phyloP scores from a whole-genome alignment of 192 early-diverging fungal species.

The Backusella sp. region DNA sequence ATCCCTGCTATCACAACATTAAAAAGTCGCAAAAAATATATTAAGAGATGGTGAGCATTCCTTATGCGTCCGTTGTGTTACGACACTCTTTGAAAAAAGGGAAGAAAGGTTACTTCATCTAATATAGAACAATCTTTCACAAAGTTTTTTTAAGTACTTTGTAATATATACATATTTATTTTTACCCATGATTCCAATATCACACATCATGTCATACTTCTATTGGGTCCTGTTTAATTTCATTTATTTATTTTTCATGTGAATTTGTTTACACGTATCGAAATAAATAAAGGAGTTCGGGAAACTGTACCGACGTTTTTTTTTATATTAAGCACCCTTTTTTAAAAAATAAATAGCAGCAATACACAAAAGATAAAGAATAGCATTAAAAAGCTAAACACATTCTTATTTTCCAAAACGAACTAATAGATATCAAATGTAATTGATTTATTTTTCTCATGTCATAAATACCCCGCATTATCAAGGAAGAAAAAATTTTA shows the following conservation, averaged over 20 bases:
- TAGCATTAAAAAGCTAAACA: neutral
- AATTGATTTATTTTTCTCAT: conserved; percentile 11
- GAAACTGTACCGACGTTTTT: neutral
- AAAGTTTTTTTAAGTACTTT: neutral
- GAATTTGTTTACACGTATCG: neutral
- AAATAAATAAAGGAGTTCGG: neutral
- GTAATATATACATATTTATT: neutral
- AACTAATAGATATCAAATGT: neutral
- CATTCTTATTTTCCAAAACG: neutral
- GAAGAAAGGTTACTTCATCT: neutral
- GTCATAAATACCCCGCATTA: conserved; percentile 6
- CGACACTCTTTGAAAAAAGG: neutral
- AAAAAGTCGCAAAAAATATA: neutral
- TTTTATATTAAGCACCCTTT: neutral
- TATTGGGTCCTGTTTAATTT: neutral
- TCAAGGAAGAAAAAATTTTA: neutral
- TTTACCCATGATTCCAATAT: neutral
- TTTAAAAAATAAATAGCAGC: neutral
- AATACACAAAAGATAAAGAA: neutral
- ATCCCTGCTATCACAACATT: neutral
- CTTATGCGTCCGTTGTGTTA: neutral
- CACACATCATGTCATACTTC: neutral
- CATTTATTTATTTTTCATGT: neutral
- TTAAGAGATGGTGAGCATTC: neutral
- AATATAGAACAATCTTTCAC: neutral